phyloP scores from a whole-genome alignment of 2,329 filamentous ascomycete species.

The Xylaria digitata region DNA sequence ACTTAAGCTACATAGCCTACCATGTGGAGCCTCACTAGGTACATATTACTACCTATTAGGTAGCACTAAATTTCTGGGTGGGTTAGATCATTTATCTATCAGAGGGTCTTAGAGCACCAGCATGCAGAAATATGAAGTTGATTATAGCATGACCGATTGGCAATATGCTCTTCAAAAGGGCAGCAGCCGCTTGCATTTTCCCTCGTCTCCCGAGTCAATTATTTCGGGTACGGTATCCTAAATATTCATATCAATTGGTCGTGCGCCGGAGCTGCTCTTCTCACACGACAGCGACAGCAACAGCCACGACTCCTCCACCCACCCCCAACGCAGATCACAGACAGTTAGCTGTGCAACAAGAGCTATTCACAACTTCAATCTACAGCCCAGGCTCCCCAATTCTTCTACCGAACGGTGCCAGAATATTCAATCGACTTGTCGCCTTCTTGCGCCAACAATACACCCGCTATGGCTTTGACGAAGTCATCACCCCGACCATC shows the following conservation, averaged over 20 bases:
- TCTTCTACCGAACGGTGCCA: slow-evolving; percentile 83
- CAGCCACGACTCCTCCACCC: slow-evolving; percentile 34
- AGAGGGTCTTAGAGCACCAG: neutral
- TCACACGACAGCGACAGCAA: slow-evolving; percentile 34
- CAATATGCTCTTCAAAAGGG: slow-evolving; percentile 45
- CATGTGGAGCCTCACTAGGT: too few relatives aligned
- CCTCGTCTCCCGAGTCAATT: slow-evolving; percentile 35
- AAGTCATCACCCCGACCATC: slow-evolving; percentile 89
- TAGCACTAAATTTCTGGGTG: too few relatives aligned
- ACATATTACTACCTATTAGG: too few relatives aligned
- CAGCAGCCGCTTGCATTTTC: slow-evolving; percentile 32
- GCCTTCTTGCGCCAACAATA: slow-evolving; percentile 87
- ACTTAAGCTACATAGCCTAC: too few relatives aligned
- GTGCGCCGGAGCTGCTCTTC: slow-evolving; percentile 47
- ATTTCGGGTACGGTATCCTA: slow-evolving; percentile 33
- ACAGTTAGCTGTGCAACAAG: slow-evolving; percentile 71
- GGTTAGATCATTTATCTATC: neutral
- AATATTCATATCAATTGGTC: slow-evolving; percentile 15
- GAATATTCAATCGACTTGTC: slow-evolving; percentile 85
- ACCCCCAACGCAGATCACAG: slow-evolving; percentile 64
- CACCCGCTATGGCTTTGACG: slow-evolving; percentile 84
- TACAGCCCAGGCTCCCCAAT: slow-evolving; percentile 89
- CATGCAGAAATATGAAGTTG: slow-evolving; percentile 12
- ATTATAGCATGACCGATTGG: slow-evolving; percentile 36
- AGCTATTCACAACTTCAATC: slow-evolving; percentile 80